Evolutionary conservation across 2,329 filamentous ascomycete genomes (phyloP).

Genomic region (Aspergillus ibericus): DNA sequence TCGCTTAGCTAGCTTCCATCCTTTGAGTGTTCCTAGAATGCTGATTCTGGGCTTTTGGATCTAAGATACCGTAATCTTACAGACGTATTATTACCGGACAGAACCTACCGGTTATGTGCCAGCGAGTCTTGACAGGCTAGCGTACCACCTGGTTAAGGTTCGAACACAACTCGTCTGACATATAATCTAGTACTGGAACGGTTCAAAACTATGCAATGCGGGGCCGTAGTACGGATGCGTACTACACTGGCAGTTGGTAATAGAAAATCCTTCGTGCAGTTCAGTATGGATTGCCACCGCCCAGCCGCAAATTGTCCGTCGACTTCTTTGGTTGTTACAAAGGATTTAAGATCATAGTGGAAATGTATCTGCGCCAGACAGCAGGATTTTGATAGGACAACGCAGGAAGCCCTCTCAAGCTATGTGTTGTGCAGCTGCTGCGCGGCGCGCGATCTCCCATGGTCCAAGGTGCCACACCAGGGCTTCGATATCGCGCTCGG

Average conservation of each 20-base stretch:
- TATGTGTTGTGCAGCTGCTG: background rate
- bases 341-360: background rate
- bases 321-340: background rate
- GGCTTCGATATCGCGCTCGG: constrained; percentile 5
- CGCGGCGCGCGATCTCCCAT: constrained; percentile 7
- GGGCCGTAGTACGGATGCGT: background rate
- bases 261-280: background rate
- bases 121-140: background rate
- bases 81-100: background rate
- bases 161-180: background rate
- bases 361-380: background rate
- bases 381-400: background rate
- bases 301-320: background rate
- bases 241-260: background rate
- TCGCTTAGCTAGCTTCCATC: background rate
- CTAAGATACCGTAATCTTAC: background rate
- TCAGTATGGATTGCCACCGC: background rate
- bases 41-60: background rate
- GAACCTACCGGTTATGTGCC: background rate
- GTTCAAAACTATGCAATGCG: background rate
- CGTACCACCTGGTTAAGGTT: background rate
- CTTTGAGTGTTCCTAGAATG: background rate
- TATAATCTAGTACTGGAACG: background rate
- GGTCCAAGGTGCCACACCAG: constrained; percentile 7
- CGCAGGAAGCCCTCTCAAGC: background rate